A percentile compares a stretch with the other conserved stretches of the same genome.
Evolutionary conservation across 2,329 filamentous ascomycete genomes (phyloP).

Genomic region (Kalmusia sp.): DNA sequence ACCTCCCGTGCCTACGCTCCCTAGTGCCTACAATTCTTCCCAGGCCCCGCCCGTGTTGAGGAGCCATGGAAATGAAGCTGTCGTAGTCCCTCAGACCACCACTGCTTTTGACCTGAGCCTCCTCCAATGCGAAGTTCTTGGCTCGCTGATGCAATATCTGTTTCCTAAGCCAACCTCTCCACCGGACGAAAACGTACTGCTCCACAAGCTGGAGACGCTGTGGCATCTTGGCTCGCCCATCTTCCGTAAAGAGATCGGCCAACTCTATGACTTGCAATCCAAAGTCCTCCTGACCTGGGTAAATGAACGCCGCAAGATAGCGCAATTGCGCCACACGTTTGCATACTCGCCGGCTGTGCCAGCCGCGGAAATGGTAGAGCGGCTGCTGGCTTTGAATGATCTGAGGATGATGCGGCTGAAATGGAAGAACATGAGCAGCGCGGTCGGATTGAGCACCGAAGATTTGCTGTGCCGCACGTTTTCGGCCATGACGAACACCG

Average conservation of each 20-base stretch:
- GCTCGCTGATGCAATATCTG: constrained; percentile 38
- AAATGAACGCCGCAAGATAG: constrained; percentile 38
- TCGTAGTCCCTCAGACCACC: constrained; percentile 8
- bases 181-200: constrained; percentile 32
- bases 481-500: constrained; percentile 40
- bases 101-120: constrained; percentile 28
- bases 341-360: constrained; percentile 30
- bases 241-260: constrained; percentile 34
- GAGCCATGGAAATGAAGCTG: constrained; percentile 30
- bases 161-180: constrained; percentile 31
- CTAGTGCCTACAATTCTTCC: constrained; percentile 4
- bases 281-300: constrained; percentile 41
- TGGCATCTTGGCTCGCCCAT: constrained; percentile 35
- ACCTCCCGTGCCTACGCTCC: neutral
- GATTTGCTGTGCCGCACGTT: constrained; percentile 43
- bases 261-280: constrained; percentile 34
- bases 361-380: constrained; percentile 36
- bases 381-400: constrained; percentile 43
- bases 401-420: constrained; percentile 41
- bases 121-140: constrained; percentile 42
- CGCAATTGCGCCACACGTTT: constrained; percentile 31
- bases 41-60: constrained; percentile 29
- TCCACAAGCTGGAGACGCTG: constrained; percentile 34
- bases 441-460: constrained; percentile 39
- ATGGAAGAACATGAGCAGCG: constrained; percentile 46